Conservation (phyloP, 1,284 basidiomycete genomes). For the Porodaedalea pini region DNA sequence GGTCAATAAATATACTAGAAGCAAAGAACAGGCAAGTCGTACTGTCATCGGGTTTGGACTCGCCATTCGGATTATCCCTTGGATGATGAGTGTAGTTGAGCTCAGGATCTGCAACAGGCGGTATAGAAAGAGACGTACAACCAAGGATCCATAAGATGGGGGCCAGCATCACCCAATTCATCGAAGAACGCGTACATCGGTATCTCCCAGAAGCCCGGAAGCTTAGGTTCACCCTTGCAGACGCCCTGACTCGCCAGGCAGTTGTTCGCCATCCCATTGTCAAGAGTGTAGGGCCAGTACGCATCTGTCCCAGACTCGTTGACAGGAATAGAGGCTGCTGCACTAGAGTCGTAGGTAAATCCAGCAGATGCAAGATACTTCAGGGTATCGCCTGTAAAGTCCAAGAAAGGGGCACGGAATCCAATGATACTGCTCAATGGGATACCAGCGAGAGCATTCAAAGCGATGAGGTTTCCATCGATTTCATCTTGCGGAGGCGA, state of each 20-base stretch:
- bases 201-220: slow-evolving; percentile 80
- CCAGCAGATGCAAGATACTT: slow-evolving; percentile 51
- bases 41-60: slow-evolving; percentile 44
- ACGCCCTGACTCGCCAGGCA: slow-evolving; percentile 54
- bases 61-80: slow-evolving; percentile 57
- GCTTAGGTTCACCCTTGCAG: slow-evolving; percentile 69
- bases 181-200: slow-evolving; percentile 81
- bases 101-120: background rate
- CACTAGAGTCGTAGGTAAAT: slow-evolving; percentile 74
- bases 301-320: slow-evolving; percentile 69
- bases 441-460: slow-evolving; percentile 78
- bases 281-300: slow-evolving; percentile 72
- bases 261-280: slow-evolving; percentile 77
- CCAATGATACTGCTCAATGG: slow-evolving; percentile 66
- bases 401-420: slow-evolving; percentile 78
- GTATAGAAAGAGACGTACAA: slow-evolving; percentile 44
- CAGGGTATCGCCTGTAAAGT: slow-evolving; percentile 64
- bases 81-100: background rate
- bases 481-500: slow-evolving; percentile 61
- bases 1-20: background rate
- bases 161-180: slow-evolving; percentile 48
- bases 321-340: slow-evolving; percentile 65
- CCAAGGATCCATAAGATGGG: slow-evolving; percentile 83
- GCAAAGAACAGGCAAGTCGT: background rate
- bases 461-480: slow-evolving; percentile 75